These are phyloP conservation scores for Paxillus involutus DNA, from an alignment of 768 basidiomycete species.

Conservation along the genomic window DNA sequence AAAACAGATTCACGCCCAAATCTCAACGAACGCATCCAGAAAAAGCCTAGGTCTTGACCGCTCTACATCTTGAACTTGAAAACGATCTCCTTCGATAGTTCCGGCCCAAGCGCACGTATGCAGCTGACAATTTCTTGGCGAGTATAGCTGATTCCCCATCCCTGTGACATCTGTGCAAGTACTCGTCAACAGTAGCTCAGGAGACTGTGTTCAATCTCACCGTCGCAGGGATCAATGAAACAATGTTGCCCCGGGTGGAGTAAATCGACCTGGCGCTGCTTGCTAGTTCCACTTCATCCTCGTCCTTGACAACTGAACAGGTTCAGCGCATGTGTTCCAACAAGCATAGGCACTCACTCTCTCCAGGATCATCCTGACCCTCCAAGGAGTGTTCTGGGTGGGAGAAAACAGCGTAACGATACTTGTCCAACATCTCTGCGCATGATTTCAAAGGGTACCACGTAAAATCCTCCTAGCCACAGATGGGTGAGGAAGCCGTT, in stretches of 20 bases:
- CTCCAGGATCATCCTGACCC: slow-evolving; percentile 27
- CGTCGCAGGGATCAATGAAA: slow-evolving; percentile 25
- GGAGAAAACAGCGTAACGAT: slow-evolving; percentile 71
- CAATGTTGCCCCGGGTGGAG: slow-evolving; percentile 17
- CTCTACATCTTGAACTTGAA: slow-evolving; percentile 36
- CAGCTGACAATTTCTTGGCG: slow-evolving; percentile 41
- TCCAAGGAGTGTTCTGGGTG: slow-evolving; percentile 54
- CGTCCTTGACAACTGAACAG: slow-evolving; percentile 11
- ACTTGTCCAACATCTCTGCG: slow-evolving; percentile 56
- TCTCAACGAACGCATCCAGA: not conserved
- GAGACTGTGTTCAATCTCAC: slow-evolving; percentile 15
- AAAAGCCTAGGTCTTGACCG: not conserved
- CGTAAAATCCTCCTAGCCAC: slow-evolving; percentile 64
- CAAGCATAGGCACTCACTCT: slow-evolving; percentile 18
- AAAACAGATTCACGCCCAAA: not conserved
- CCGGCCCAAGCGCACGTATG: slow-evolving; percentile 43
- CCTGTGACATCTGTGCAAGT: slow-evolving; percentile 16
- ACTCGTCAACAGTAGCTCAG: slow-evolving; percentile 6
- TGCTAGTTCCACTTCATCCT: slow-evolving; percentile 21
- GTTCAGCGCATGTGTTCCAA: slow-evolving; percentile 1
- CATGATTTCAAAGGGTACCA: slow-evolving; percentile 74
- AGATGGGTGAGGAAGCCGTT: slow-evolving; percentile 3
- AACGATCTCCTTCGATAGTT: slow-evolving; percentile 40
- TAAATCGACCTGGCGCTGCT: slow-evolving; percentile 19
- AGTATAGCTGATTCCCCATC: slow-evolving; percentile 30